phyloP scores from a whole-genome alignment of 2,329 filamentous ascomycete species.

The Apiospora hydei region DNA sequence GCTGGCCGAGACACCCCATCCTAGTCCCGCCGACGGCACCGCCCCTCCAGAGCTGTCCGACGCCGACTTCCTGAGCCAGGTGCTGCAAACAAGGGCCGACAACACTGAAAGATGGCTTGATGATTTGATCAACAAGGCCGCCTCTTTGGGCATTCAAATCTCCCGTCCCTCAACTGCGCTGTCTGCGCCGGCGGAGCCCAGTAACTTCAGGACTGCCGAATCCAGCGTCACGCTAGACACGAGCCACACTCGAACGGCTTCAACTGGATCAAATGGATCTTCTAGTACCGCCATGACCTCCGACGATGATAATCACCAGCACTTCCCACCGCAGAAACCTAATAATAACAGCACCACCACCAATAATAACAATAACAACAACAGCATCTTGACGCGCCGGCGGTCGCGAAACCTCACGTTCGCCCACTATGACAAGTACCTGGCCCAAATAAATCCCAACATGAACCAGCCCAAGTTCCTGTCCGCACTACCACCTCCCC shows the following conservation, averaged over 20 bases:
- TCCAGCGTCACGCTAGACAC: slow-evolving; percentile 51
- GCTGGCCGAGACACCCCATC: slow-evolving; percentile 20
- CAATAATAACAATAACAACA: slow-evolving; percentile 28
- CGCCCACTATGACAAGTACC: slow-evolving; percentile 59
- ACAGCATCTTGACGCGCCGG: slow-evolving; percentile 38
- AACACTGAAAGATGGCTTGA: slow-evolving; percentile 37
- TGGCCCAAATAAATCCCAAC: slow-evolving; percentile 53
- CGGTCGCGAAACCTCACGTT: slow-evolving; percentile 54
- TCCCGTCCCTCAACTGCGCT: slow-evolving; percentile 38
- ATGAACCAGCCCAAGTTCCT: slow-evolving; percentile 52
- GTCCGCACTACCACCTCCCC: slow-evolving; percentile 41
- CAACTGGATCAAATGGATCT: slow-evolving; percentile 50
- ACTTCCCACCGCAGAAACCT: slow-evolving; percentile 18
- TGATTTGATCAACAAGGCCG: slow-evolving; percentile 44
- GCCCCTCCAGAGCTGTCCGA: slow-evolving; percentile 40
- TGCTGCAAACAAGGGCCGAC: slow-evolving; percentile 36
- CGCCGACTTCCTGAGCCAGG: slow-evolving; percentile 39
- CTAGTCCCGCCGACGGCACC: slow-evolving; percentile 11
- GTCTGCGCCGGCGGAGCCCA: slow-evolving; percentile 42
- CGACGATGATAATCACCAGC: slow-evolving; percentile 38
- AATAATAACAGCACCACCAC: slow-evolving; percentile 28
- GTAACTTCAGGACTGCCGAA: slow-evolving; percentile 47
- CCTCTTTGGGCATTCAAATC: slow-evolving; percentile 45
- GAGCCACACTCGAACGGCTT: slow-evolving; percentile 53
- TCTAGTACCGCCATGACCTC: slow-evolving; percentile 51